A percentile compares a stretch with the other conserved stretches of the same genome.
Evolutionary conservation across 2,329 filamentous ascomycete species (phyloP).

Genomic region (Arthrobotrys conoides): DNA sequence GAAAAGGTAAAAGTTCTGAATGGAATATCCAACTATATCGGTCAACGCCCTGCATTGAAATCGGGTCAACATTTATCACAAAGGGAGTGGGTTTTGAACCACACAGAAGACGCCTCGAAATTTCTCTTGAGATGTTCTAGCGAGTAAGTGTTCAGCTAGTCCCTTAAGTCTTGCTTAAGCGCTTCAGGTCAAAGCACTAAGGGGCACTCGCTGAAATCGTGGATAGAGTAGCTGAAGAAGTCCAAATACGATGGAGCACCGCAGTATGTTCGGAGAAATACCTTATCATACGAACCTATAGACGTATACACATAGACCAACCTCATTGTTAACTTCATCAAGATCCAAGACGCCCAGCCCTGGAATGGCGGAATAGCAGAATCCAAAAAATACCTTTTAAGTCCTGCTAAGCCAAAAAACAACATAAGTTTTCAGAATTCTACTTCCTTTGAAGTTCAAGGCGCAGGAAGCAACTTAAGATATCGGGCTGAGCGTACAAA

Average conservation of each 20-base stretch:
- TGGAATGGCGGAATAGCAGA: no score
- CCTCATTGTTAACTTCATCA: no score
- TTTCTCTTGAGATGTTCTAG: not conserved
- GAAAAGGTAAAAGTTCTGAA: not conserved
- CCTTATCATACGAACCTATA: no score
- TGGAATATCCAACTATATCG: not conserved
- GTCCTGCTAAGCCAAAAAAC: no score
- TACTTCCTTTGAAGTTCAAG: not conserved
- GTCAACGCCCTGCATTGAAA: not conserved
- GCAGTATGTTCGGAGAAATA: not conserved
- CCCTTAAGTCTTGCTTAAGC: no score
- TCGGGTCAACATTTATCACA: no score
- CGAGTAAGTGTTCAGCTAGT: not conserved
- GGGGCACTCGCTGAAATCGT: not conserved
- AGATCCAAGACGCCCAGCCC: not conserved
- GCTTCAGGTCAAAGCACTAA: no score
- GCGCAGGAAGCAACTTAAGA: no score
- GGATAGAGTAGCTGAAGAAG: not conserved
- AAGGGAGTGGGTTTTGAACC: not conserved
- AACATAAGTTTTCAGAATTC: no score
- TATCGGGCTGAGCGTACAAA: not conserved
- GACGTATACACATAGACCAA: no score
- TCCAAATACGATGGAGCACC: not conserved
- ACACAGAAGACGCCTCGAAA: not conserved
- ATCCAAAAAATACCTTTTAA: no score